Evolutionary conservation across 352 stramenopile species (phyloP), one percentile per base, ranked within the genome.

Genomic region (Pythium diclinum): DNA sequence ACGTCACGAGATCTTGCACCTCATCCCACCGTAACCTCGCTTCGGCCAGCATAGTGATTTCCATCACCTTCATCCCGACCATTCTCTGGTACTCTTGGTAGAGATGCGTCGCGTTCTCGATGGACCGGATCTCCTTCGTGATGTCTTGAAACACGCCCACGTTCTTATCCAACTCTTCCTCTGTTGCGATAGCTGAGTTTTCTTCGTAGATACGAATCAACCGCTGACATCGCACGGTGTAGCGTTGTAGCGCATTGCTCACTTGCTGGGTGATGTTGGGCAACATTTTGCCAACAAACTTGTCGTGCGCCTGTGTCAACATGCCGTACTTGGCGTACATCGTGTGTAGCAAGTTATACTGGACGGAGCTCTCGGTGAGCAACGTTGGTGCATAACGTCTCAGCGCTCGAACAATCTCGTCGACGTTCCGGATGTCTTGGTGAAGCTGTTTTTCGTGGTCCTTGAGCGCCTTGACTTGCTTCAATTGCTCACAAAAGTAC

Each of bases 21-120:
- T 88, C 73, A 6, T 74, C 69, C 78, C 81, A 92, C 25, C 76
- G 75, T 6, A 30, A 32, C 32, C 56, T 79, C 13, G 78, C 74
- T 42, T 87, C 76, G 3, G 36, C 61, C 0, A 92, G 63, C 47
- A 80, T 63, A 11, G 68, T 68, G n/a, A 88, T 78, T 9, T 88
- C 81, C 1, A 76, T 76, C 13, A 83, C 68, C 40, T 89, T 88
- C 28, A 89, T 68, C 6, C 79, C 79, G 10, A 90, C 79, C 72
- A 89, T 86, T 47, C 72, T 71, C 48, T 92, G 81, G 49, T 90
- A 92, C 16, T 86, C 78, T 63, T 87, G 75, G 38, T 90, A 92
- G n/a, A 88, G 53, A 30, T 60, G 68, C 3, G 76, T 76, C 5
- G 83, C 72, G 30, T 85, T 78, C 55, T 79, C 71, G 33, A 90